A percentile compares a stretch with the other conserved stretches of the same genome.
Evolutionary conservation across 1,284 basidiomycete species (phyloP).

Genomic region (Porphyrellus sp.): DNA sequence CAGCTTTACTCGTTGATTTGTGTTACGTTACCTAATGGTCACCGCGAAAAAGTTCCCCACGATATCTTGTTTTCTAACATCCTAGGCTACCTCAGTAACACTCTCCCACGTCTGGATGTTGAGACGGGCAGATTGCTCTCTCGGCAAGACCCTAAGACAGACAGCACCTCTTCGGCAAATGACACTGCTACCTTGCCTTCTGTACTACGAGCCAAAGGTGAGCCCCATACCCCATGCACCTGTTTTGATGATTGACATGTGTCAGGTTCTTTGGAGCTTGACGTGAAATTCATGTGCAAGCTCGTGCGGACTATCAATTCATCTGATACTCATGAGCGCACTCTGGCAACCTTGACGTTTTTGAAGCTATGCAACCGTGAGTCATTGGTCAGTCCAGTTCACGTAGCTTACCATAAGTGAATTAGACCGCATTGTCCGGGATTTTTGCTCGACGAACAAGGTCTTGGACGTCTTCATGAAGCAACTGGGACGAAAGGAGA

Average conservation of each 20-base stretch:
- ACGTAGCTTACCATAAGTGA: background rate
- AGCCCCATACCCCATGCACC: no score
- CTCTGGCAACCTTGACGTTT: background rate
- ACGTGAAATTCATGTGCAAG: background rate
- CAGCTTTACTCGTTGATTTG: background rate
- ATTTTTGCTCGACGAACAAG: background rate
- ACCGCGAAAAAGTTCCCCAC: background rate
- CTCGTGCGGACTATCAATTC: background rate
- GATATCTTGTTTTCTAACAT: background rate
- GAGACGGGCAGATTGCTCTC: background rate
- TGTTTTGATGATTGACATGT: background rate
- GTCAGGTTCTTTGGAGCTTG: background rate
- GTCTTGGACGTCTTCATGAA: background rate
- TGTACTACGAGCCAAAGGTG: background rate
- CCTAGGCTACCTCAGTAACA: background rate
- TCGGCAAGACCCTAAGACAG: no score
- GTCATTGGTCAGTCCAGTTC: background rate
- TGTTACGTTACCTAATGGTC: background rate
- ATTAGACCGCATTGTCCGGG: background rate
- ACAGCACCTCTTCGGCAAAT: no score
- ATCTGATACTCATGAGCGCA: background rate
- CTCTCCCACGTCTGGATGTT: background rate
- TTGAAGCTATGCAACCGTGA: background rate
- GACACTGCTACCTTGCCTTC: background rate
- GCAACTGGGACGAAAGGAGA: background rate